A percentile compares a stretch with the other conserved stretches of the same genome.
These are phyloP conservation scores for Colletotrichum karsti DNA, from an alignment of 2,329 filamentous ascomycete species.

Conservation along the genomic window DNA sequence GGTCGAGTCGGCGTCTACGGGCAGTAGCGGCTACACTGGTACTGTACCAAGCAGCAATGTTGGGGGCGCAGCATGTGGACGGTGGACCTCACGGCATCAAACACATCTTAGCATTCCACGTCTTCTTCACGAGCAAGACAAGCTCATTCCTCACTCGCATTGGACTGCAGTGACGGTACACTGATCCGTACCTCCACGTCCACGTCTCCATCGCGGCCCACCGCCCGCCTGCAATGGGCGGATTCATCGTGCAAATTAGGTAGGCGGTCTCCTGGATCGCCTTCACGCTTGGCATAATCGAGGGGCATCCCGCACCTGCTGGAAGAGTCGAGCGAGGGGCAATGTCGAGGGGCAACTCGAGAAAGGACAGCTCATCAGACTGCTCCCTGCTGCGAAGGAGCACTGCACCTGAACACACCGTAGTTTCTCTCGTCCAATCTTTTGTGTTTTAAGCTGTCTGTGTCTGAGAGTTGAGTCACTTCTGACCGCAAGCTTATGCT, in stretches of 20 bases:
- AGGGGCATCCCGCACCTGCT: conserved; percentile 1
- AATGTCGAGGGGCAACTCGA: neutral
- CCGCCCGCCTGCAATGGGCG: neutral
- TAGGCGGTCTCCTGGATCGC: conserved; percentile 18
- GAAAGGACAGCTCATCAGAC: conserved; percentile 5
- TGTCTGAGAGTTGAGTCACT: neutral
- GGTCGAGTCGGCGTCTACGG: neutral
- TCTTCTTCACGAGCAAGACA: neutral
- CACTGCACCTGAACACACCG: neutral
- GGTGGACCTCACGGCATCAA: neutral
- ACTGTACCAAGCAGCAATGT: no score
- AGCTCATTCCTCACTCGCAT: neutral
- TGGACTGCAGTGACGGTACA: neutral
- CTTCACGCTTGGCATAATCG: neutral
- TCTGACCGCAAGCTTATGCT: neutral
- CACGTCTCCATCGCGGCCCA: conserved; percentile 9
- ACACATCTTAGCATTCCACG: neutral
- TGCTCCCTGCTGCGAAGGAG: neutral
- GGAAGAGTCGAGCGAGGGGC: conserved; percentile 7
- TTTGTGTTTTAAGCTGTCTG: neutral
- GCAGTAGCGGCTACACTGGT: neutral
- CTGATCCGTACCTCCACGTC: conserved; percentile 3
- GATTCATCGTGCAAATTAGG: neutral
- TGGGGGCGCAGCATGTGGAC: neutral
- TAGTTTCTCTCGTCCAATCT: neutral